Conservation (phyloP, 2,329 filamentous ascomycete species). For the Botryotinia calthae region DNA sequence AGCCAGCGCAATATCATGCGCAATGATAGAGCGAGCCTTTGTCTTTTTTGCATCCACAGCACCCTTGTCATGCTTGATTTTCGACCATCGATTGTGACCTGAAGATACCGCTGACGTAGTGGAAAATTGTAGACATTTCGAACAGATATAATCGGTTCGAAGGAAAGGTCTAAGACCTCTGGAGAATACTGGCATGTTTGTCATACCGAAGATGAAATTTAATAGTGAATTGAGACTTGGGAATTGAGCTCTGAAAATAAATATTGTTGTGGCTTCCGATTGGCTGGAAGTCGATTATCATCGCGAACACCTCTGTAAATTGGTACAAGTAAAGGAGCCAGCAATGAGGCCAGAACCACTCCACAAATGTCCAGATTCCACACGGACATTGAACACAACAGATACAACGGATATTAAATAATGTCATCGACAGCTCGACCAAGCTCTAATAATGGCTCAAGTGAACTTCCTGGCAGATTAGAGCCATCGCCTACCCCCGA, state of each 20-base stretch:
- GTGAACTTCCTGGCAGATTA: constrained; percentile 38
- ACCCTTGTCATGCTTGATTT: constrained; percentile 93
- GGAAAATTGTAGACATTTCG: constrained; percentile 43
- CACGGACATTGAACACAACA: constrained; percentile 13
- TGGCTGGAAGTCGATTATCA: constrained; percentile 13
- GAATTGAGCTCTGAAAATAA: constrained; percentile 13
- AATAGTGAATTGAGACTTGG: neutral
- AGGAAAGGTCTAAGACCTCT: constrained; percentile 31
- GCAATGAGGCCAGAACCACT: constrained; percentile 18
- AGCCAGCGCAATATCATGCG: constrained; percentile 70
- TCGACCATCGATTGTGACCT: constrained; percentile 92
- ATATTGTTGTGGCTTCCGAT: constrained; percentile 20
- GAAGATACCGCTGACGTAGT: constrained; percentile 48
- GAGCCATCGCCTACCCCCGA: constrained; percentile 60
- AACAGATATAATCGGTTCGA: constrained; percentile 27
- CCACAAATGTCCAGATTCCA: constrained; percentile 8
- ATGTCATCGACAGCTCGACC: constrained; percentile 37
- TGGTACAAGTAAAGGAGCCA: constrained; percentile 13
- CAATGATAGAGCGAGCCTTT: constrained; percentile 63
- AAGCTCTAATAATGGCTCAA: constrained; percentile 38
- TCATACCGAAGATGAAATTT: constrained; percentile 3
- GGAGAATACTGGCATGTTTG: constrained; percentile 34
- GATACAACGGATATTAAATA: constrained; percentile 26
- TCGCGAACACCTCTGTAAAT: constrained; percentile 16
- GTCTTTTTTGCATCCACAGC: constrained; percentile 80